These are phyloP conservation scores for Fragilaria crotonensis DNA, from an alignment of 108 stramenopile species.

Conservation along the genomic window DNA sequence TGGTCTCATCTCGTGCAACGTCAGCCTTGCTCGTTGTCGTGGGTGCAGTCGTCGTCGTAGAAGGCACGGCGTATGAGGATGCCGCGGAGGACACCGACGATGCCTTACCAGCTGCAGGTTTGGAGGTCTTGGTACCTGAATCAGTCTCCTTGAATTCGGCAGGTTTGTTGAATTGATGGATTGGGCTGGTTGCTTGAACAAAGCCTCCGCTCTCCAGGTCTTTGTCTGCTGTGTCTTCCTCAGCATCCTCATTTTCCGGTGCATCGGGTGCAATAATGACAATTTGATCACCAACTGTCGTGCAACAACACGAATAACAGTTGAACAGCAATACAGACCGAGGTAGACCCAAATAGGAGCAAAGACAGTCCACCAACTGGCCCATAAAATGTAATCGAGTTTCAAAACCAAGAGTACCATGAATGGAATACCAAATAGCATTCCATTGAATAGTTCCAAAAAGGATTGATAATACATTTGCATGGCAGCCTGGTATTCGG, in stretches of 20 bases:
- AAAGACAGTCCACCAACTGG: constrained; percentile 67
- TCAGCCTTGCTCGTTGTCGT: constrained; percentile 9
- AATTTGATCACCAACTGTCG: constrained; percentile 36
- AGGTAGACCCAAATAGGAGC: constrained; percentile 61
- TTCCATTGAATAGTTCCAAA: constrained; percentile 23
- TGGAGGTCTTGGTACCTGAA: too few species aligned
- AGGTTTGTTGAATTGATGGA: too few species aligned
- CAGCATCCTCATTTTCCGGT: constrained; percentile 19
- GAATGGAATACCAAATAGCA: constrained; percentile 48
- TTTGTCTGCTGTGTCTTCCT: constrained; percentile 23
- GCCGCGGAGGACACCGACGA: too few species aligned
- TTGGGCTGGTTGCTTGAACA: too few species aligned
- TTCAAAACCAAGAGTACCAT: constrained; percentile 56
- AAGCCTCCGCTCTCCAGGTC: too few species aligned
- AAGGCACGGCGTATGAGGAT: too few species aligned
- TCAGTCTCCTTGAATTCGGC: too few species aligned
- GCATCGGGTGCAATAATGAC: constrained; percentile 35
- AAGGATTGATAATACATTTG: constrained; percentile 30
- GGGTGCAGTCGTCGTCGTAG: background rate
- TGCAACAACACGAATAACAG: constrained; percentile 45
- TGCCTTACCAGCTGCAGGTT: too few species aligned
- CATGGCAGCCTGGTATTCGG: constrained; percentile 53
- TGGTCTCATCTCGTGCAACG: constrained; percentile 6
- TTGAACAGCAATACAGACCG: constrained; percentile 24
- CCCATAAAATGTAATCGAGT: constrained; percentile 43